Evolutionary conservation across 306 rosid species (phyloP).

Genomic region (Quercus rubra): DNA sequence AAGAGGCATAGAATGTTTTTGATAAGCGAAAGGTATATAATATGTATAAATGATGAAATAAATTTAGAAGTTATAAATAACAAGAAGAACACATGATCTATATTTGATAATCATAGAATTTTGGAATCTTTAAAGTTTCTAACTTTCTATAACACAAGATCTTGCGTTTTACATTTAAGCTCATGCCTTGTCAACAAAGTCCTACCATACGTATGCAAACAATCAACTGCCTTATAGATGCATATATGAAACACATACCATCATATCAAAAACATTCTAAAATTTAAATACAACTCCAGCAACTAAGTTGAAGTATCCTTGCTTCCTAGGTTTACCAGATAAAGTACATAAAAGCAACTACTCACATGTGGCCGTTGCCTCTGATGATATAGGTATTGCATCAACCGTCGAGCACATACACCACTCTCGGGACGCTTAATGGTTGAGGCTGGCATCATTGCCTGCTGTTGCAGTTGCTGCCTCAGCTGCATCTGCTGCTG

Average conservation of each 20-base stretch:
- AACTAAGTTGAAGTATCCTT: not conserved
- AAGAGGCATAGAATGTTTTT: not conserved
- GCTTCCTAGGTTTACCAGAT: not conserved
- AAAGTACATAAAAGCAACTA: conserved; percentile 11
- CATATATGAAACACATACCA: not conserved
- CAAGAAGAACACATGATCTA: not conserved
- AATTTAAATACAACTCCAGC: not conserved
- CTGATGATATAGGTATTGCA: conserved; percentile 96
- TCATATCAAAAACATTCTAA: not conserved
- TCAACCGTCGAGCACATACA: conserved; percentile 90
- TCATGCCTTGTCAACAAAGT: not conserved
- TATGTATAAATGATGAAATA: too few relatives aligned
- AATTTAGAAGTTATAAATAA: too few relatives aligned
- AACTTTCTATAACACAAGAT: not conserved
- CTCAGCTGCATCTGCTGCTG: conserved; percentile 67
- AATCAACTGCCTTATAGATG: not conserved
- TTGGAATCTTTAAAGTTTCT: not conserved
- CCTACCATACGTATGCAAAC: not conserved
- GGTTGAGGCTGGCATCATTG: conserved; percentile 57
- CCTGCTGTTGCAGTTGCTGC: conserved; percentile 85
- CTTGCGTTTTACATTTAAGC: not conserved
- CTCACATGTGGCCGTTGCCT: conserved; percentile 82
- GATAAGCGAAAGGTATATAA: not conserved
- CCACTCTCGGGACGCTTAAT: conserved; percentile 80
- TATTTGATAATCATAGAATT: not conserved